Percentiles rank a stretch among this genome's conserved stretches.
phyloP scores from a whole-genome alignment of 2,329 filamentous ascomycete species.

The Gremmenia infestans region DNA sequence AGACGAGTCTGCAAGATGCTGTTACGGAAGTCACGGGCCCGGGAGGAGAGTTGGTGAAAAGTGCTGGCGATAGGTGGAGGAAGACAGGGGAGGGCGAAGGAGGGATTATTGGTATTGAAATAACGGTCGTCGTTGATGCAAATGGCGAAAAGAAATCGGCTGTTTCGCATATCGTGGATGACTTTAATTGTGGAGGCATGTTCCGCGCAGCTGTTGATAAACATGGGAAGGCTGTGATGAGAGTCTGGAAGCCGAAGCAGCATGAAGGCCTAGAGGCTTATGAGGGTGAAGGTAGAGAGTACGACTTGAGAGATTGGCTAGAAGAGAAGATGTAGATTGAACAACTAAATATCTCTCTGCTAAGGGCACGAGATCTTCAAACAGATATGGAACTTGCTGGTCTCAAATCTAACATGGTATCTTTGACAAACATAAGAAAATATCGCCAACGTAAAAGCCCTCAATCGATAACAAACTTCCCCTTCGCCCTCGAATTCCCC shows the following conservation, averaged over 20 bases:
- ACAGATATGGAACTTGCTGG: background rate
- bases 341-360: background rate
- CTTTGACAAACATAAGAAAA: background rate
- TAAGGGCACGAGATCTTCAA: background rate
- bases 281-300: constrained; percentile 29
- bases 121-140: constrained; percentile 42
- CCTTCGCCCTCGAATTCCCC: constrained; percentile 1
- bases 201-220: constrained; percentile 73
- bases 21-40: constrained; percentile 63
- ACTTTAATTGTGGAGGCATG: constrained; percentile 86
- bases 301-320: constrained; percentile 28
- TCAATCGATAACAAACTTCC: constrained; percentile 12
- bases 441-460: too few species aligned
- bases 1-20: constrained; percentile 48
- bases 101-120: constrained; percentile 79
- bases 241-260: constrained; percentile 44
- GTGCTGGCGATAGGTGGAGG: constrained; percentile 69
- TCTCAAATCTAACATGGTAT: background rate
- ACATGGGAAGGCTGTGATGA: constrained; percentile 50
- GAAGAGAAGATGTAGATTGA: constrained; percentile 16
- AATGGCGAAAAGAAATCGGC: constrained; percentile 38
- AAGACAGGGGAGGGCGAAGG: constrained; percentile 74
- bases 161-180: constrained; percentile 57
- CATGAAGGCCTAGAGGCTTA: constrained; percentile 28
- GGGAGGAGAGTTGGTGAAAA: constrained; percentile 67